Conservation (phyloP, 2,329 filamentous ascomycete species). For the Hypoxylon sp. region DNA sequence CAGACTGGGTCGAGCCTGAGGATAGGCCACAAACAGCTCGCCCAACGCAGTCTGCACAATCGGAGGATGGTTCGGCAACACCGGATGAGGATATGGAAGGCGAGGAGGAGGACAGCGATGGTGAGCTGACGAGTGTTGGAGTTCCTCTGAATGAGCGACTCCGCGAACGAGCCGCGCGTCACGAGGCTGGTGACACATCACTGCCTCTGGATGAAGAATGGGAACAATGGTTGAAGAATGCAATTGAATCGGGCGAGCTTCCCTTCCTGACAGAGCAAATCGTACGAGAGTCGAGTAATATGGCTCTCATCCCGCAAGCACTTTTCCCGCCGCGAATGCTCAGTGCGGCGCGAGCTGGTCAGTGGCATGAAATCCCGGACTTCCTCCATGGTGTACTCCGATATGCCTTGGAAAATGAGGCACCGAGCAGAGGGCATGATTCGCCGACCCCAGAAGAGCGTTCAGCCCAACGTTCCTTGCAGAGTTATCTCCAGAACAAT, state of each 20-base stretch:
- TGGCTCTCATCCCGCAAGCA: slow-evolving; percentile 54
- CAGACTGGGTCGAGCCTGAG: slow-evolving; percentile 70
- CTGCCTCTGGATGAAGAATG: slow-evolving; percentile 77
- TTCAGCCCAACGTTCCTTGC: slow-evolving; percentile 31
- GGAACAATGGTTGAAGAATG: slow-evolving; percentile 82
- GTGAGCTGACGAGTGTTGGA: slow-evolving; percentile 71
- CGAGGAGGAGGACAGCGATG: slow-evolving; percentile 68
- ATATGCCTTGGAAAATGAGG: slow-evolving; percentile 61
- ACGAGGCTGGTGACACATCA: slow-evolving; percentile 71
- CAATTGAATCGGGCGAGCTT: slow-evolving; percentile 73
- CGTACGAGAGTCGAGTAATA: slow-evolving; percentile 54
- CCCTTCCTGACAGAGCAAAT: slow-evolving; percentile 63
- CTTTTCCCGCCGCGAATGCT: slow-evolving; percentile 68
- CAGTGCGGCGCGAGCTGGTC: slow-evolving; percentile 67
- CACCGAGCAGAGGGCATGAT: slow-evolving; percentile 32
- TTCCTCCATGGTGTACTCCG: slow-evolving; percentile 68
- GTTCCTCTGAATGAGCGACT: slow-evolving; percentile 75
- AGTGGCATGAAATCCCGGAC: slow-evolving; percentile 72
- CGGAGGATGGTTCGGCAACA: slow-evolving; percentile 57
- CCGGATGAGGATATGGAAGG: slow-evolving; percentile 63
- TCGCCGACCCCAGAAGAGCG: slow-evolving; percentile 23
- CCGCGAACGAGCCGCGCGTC: slow-evolving; percentile 72
- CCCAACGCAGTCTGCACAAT: slow-evolving; percentile 52
- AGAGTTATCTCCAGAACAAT: slow-evolving; percentile 27
- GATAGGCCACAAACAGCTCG: slow-evolving; percentile 49